Base-by-base conservation (phyloP, 2,329 filamentous ascomycete genomes). In the Penicillium concentricum region DNA sequence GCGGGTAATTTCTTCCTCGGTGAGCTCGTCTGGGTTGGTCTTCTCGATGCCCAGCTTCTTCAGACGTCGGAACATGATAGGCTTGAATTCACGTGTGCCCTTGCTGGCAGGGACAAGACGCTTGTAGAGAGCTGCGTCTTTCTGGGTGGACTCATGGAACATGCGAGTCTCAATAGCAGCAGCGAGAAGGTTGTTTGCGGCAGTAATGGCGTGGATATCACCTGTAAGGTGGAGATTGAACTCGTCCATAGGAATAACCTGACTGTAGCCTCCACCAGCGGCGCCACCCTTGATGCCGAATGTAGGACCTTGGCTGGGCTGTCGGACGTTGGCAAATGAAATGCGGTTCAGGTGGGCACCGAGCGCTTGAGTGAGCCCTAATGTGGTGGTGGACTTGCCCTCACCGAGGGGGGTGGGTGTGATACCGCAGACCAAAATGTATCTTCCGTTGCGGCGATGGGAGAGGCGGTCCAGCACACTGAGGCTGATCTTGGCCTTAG, bases 201-300 rank as follows among this genome's bases (percentile, higher is more conserved):
- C 93, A 51, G 92, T 92, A 70, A 99, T 94, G 63, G 94, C 94
- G 74, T 99, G 94, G 56, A 99, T 97, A 73, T 99, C 94, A 69
- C 94, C 94, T 54, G 94, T 99, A 69, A 99, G 79, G 75, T 99
- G 94, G 71, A 99, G 81, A 78, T 99, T 99, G 82, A 99, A 99
- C 76, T 99, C 94, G 69, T 99, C 94, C 94, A 99, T 99, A 57
- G 94, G 94, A 68, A 99, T 97, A 71, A 99, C 94, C 76, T 99
- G 94, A 75, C 91, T 96, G 84, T 97, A 99, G 38, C 94, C 94
- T 74, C 94, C 94, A 69, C 94, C 94, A 55, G 94, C 94, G 58
- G 94, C 94, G 69, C 94, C 94, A 61, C 94, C 94, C 82, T 99
- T 99, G 83, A 99, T 97, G 69, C 94, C 94, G 74, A 99, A 99